Conservation (phyloP, 192 early-diverging fungal genomes). For the Coemansia sp. region DNA sequence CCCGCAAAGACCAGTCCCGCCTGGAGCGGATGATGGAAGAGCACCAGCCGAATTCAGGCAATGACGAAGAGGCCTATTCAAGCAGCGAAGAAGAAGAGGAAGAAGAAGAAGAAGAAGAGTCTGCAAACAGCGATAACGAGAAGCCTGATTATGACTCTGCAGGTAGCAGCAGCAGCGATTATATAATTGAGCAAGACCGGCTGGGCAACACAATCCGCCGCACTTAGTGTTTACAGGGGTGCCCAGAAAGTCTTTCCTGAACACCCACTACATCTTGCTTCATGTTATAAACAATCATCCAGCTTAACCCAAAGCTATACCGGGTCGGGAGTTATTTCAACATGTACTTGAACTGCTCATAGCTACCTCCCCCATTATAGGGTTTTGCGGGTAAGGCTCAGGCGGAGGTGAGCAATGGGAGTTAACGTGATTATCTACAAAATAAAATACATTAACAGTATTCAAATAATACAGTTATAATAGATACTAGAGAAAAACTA, state of each 20-base stretch:
- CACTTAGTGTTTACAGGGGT: not conserved
- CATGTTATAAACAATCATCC: no score
- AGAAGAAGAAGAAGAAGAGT: slow-evolving; percentile 13
- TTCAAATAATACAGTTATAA: no score
- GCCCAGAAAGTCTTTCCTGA: no score
- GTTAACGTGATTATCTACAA: no score
- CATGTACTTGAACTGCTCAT: no score
- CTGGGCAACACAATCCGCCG: slow-evolving; percentile 44
- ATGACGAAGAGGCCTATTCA: slow-evolving; percentile 7
- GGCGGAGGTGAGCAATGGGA: no score
- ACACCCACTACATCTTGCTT: no score
- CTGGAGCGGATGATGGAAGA: slow-evolving; percentile 56
- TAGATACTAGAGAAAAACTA: not conserved
- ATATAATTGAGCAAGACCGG: slow-evolving; percentile 41
- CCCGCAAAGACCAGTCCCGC: slow-evolving; percentile 84
- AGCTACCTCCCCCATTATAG: no score
- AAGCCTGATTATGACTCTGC: slow-evolving; percentile 26
- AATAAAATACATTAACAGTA: no score
- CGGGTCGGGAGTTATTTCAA: no score
- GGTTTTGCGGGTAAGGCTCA: no score
- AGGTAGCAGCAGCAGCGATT: slow-evolving; percentile 28
- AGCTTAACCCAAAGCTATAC: no score
- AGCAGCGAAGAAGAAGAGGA: slow-evolving; percentile 31
- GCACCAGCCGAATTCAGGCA: not conserved
- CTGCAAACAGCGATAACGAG: slow-evolving; percentile 12